Base-by-base conservation (phyloP, 2,329 filamentous ascomycete genomes). In the Trichoderma arundinaceum region DNA sequence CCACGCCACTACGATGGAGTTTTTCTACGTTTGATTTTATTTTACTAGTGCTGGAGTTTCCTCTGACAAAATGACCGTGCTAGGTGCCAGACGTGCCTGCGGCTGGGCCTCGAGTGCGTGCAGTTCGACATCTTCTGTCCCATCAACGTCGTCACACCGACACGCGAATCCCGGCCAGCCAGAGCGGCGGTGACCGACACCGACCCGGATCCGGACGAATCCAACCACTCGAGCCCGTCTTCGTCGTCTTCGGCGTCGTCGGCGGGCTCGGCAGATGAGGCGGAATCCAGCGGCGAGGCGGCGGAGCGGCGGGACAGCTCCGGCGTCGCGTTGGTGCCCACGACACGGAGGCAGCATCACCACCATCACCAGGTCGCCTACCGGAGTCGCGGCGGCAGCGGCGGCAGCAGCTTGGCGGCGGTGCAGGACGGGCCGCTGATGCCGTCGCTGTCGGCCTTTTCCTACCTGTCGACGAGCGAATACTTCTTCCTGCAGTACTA, bases 41-140 rank as follows among this genome's bases (percentile, higher is more conserved):
- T 28, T 28, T 28, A 28, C 22, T 28, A 28, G 2, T 28, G 22
- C 22, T 28, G 4, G 22, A 28, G 4, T 49, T 43, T 41, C 19
- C 46, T 28, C 35, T 62, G 48, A 62, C 59, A 15, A 3, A 7
- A 32, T 33, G 28, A 12, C 22, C 2, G 33, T 62, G 17, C 8
- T 19, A 64, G 61, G 32, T 64, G 61, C 33, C 61, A 64, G 41
- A 57, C 61, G 8, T 64, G 61, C 43, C 51, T 64, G 17, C 61
- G 61, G 2, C 19, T 64, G 5, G 61, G 61, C 51, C 61, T 64
- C 19, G 61, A 64, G 33, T 64, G 61, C 52, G 61, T 56, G 19
- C 61, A 64, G 43, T 64, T 64, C 43, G 61, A 64, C 52, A 57
- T 57, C 35, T 64, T 64, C 44, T 64, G 61, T 51, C 61, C 61